Base-by-base conservation (phyloP, 2,329 filamentous ascomycete species). In the Coniella lustricola region DNA sequence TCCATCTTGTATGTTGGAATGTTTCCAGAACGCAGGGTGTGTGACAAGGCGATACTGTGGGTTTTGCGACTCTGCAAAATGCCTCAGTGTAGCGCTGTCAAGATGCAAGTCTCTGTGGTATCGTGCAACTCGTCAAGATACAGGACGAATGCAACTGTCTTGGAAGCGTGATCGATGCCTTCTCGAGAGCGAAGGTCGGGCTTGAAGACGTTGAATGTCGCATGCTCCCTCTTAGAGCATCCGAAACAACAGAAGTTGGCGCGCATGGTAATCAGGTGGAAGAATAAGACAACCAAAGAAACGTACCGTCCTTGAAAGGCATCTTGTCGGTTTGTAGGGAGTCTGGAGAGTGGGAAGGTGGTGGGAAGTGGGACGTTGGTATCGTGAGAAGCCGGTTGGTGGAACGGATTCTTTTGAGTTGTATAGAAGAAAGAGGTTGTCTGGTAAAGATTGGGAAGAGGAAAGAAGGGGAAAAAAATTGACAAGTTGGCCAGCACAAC, bases 261-360 rank as follows among this genome's bases (percentile, higher is more conserved):
- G 45, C n/a, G 10, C 21, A 17, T 37, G 20, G 39, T 31, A 43
- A 29, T 25, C 20, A 34, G 40, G 31, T 16, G 18, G 33, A 14
- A n/a, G n/a, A 25, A 20, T 13, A 17, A 43, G 16, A 8, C 25
- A 17, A 22, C 33, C 13, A 38, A 29, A 39, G 43, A 17, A 14
- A 66, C 67, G 29, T 66, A 69, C 67, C 67, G 46, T 61, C 56
- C 52, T 62, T 62, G 65, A 66, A 67, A 57, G 54, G 54, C 67
- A 69, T 69, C 46, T 61, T 68, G 62, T 38, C 46, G 49, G 52
- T 56, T 29, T 5, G 52, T 54, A 51, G 44, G 46, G 49, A 52
- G 49, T 34, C 46, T 40, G 32, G 45, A 50, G 51, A 4, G 14
- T 39, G n/a, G n/a, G n/a, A n/a, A 34, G 20, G 33, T 16, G 43